Evolutionary conservation across 108 stramenopile genomes (phyloP).

Genomic region (Cyclotella kingstonii): DNA sequence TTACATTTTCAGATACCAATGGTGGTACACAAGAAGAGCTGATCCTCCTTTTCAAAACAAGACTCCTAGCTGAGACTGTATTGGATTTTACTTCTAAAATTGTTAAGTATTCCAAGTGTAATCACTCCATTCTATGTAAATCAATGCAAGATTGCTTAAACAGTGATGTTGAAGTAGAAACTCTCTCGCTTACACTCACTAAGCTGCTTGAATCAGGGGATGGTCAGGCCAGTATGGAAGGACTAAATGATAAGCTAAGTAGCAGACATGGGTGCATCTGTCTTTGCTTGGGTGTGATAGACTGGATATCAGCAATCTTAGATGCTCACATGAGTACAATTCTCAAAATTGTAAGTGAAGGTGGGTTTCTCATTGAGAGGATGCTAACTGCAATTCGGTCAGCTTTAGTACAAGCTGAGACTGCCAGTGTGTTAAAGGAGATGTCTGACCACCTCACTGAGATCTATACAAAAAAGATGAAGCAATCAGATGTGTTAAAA

Average conservation of each 20-base stretch:
- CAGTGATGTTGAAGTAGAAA: conserved; percentile 31
- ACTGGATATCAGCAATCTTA: conserved; percentile 45
- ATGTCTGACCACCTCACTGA: conserved; percentile 18
- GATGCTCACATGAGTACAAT: conserved; percentile 43
- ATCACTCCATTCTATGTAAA: conserved; percentile 40
- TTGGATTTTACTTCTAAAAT: conserved; percentile 42
- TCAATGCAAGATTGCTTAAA: conserved; percentile 29
- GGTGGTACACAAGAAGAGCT: conserved; percentile 5
- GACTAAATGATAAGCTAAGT: not conserved
- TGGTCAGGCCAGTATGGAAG: not conserved
- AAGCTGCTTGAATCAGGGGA: conserved; percentile 39
- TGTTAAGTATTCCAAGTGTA: conserved; percentile 46
- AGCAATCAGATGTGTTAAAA: not conserved
- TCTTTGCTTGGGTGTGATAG: conserved; percentile 26
- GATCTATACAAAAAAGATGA: not conserved
- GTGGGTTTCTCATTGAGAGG: conserved; percentile 30
- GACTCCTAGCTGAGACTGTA: conserved; percentile 29
- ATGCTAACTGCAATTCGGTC: conserved; percentile 32
- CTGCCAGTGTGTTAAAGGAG: conserved; percentile 39
- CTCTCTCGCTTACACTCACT: conserved; percentile 30
- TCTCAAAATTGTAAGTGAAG: conserved; percentile 32
- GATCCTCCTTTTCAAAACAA: conserved; percentile 5
- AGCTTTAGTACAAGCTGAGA: conserved; percentile 28
- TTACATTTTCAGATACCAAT: not conserved
- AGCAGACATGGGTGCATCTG: not conserved